Evolutionary conservation across 2,329 filamentous ascomycete genomes (phyloP).

Genomic region (Ascomycota sp.): DNA sequence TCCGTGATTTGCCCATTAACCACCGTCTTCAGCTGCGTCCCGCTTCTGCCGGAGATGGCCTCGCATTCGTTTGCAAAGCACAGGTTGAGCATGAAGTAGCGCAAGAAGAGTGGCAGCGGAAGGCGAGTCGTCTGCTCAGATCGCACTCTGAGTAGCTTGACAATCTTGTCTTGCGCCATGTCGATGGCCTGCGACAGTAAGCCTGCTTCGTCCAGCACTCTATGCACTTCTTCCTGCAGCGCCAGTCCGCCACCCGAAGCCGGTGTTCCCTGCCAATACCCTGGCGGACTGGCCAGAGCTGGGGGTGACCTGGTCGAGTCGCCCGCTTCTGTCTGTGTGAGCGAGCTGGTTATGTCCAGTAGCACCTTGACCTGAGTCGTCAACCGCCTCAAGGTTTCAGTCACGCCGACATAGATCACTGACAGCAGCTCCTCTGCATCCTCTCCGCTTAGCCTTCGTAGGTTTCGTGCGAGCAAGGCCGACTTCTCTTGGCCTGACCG

Average conservation of each 20-base stretch:
- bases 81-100: constrained; percentile 64
- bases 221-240: constrained; percentile 53
- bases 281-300: constrained; percentile 26
- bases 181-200: constrained; percentile 62
- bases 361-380: constrained; percentile 84
- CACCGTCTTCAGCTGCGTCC: constrained; percentile 51
- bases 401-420: constrained; percentile 66
- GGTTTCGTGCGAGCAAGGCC: constrained; percentile 63
- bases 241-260: constrained; percentile 15
- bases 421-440: constrained; percentile 68
- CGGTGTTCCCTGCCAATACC: constrained; percentile 9
- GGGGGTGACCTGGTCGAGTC: constrained; percentile 24
- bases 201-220: constrained; percentile 54
- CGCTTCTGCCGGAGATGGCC: constrained; percentile 57
- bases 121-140: constrained; percentile 49
- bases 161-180: constrained; percentile 52
- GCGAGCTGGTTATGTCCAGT: constrained; percentile 73
- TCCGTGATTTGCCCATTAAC: constrained; percentile 66
- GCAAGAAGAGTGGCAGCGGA: constrained; percentile 46
- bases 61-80: constrained; percentile 75
- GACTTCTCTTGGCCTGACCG: constrained; percentile 74
- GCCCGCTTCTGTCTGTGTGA: constrained; percentile 21
- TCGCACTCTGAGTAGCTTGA: constrained; percentile 55
- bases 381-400: constrained; percentile 65
- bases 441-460: constrained; percentile 59